phyloP scores from a whole-genome alignment of 1,284 basidiomycete genomes.

The Singerocomus inundabilis region DNA sequence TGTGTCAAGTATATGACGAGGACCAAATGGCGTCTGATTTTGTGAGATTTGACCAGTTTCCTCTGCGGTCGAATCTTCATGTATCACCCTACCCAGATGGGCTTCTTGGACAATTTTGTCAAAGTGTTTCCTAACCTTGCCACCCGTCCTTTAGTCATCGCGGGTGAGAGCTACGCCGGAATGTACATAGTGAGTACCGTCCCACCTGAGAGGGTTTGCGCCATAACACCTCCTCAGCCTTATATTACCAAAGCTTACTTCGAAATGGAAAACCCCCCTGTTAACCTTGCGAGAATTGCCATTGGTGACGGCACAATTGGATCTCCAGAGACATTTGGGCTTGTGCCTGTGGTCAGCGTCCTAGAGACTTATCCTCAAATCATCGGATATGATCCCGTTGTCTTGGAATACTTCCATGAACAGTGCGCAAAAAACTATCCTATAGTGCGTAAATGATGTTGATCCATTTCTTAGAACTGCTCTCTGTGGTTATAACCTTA shows the following conservation, averaged over 20 bases:
- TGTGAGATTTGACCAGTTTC: slow-evolving; percentile 38
- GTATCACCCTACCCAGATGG: slow-evolving; percentile 49
- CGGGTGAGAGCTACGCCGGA: slow-evolving; percentile 69
- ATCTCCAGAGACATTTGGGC: slow-evolving; percentile 45
- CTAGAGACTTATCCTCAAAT: slow-evolving; percentile 73
- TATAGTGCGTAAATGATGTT: neutral
- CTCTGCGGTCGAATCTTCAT: neutral
- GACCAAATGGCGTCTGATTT: slow-evolving; percentile 70
- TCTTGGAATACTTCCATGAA: slow-evolving; percentile 64
- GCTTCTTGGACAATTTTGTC: slow-evolving; percentile 64
- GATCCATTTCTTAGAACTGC: slow-evolving; percentile 41
- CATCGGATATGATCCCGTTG: slow-evolving; percentile 64
- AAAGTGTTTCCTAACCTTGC: slow-evolving; percentile 64
- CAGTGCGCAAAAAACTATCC: slow-evolving; percentile 46
- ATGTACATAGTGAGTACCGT: slow-evolving; percentile 52
- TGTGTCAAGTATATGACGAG: slow-evolving; percentile 53
- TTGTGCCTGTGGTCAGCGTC: slow-evolving; percentile 55
- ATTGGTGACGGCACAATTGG: slow-evolving; percentile 68
- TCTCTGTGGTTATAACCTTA: slow-evolving; percentile 65
- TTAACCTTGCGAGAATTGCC: slow-evolving; percentile 62
- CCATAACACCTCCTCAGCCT: slow-evolving; percentile 43
- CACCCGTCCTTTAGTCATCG: slow-evolving; percentile 57
- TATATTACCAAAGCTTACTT: slow-evolving; percentile 73
- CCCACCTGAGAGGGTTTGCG: neutral
- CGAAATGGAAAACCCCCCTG: slow-evolving; percentile 57